Evolutionary conservation across 2,329 filamentous ascomycete genomes (phyloP), one percentile per base, ranked within the genome.

Genomic region (Periconia macrospinosa): DNA sequence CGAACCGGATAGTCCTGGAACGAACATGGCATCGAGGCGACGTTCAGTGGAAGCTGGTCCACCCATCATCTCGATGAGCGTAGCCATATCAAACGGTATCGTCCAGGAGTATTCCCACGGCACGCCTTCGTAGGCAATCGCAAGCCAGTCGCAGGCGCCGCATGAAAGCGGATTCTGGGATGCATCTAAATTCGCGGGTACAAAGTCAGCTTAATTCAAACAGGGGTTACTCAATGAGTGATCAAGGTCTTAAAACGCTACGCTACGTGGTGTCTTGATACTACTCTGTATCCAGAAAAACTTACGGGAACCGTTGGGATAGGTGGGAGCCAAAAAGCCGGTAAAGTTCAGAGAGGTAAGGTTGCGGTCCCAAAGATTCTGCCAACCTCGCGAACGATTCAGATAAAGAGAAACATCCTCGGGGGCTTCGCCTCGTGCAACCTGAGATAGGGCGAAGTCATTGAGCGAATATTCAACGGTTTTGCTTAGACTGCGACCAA

Each of bases 101-200:
- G 70, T 76, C 49, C 89, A 90, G 2, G 83, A 83, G 62, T 90
- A 90, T 51, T 89, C 81, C 87, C 88, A 91, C 2, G 84, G 76
- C 52, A 82, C 85, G 45, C 83, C 85, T 69, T 91, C 87, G 59
- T 87, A 91, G 0, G 87, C 90, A 52, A 64, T 37, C 56, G 52
- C n/a, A 42, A 60, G 49, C 63, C 65, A 49, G 56, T 53, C n/a
- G 42, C 57, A 55, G 51, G 46, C 18, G 23, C 56, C 61, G 30
- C 56, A 60, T 20, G 57, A 60, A 3, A 67, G 53, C 1, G 88
- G 87, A 59, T 90, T 81, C 63, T 89, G 86, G 48, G 75, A 83
- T 11, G 79, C 84, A 81, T 84, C n/a, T n/a, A n/a, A n/a, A n/a
- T n/a, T n/a, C n/a, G n/a, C n/a, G n/a, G n/a, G n/a, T n/a, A n/a